Evolutionary conservation across 31 red algal genomes (phyloP).

Genomic region (Asparagopsis taxiformis): DNA sequence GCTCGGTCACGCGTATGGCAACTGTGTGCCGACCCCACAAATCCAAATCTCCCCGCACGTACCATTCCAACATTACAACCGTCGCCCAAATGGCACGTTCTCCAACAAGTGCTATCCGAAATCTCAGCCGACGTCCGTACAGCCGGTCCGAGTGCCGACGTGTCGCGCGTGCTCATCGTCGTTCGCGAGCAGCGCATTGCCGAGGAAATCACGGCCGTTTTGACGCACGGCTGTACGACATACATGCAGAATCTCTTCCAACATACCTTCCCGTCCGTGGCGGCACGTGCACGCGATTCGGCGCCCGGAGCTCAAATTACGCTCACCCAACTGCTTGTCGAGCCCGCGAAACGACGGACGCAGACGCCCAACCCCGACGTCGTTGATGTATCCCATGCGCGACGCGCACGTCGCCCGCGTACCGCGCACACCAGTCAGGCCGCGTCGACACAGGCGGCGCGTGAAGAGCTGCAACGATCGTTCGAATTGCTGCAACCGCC

Average conservation of each 20-base stretch:
- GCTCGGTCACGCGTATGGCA: slow-evolving; percentile 58
- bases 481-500: no score
- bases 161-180: slow-evolving; percentile 47
- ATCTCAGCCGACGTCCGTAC: slow-evolving; percentile 38
- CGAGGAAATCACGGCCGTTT: slow-evolving; percentile 40
- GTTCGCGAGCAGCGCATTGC: slow-evolving; percentile 65
- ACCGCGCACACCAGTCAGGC: no score
- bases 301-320: no score
- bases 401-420: no score
- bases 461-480: slow-evolving; percentile 34
- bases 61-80: slow-evolving; percentile 65
- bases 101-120: slow-evolving; percentile 72
- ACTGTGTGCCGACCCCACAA: no score
- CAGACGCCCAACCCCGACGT: no score
- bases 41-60: slow-evolving; percentile 5
- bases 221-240: slow-evolving; percentile 24
- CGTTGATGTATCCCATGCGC: no score
- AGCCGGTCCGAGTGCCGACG: slow-evolving; percentile 30
- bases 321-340: no score
- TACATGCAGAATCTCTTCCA: slow-evolving; percentile 35
- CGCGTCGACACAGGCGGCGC: no score
- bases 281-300: slow-evolving; percentile 22
- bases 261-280: slow-evolving; percentile 37
- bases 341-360: no score
- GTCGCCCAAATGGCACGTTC: slow-evolving; percentile 79